Conservation (phyloP, 1,284 basidiomycete species). For the Inonotus hispidus region DNA sequence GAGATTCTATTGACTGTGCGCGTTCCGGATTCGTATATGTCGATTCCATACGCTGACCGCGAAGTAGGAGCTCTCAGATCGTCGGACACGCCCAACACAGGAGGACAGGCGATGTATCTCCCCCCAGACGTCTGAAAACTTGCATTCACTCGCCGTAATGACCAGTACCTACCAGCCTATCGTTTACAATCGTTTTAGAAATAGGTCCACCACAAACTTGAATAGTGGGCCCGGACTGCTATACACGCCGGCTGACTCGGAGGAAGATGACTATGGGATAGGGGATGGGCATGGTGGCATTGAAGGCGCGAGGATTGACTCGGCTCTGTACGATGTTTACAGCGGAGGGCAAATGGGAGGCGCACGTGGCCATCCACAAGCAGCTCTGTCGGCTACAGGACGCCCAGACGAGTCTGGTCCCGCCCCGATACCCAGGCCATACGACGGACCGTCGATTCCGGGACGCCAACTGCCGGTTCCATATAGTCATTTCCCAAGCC, state of each 20-base stretch:
- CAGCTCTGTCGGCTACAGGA: neutral
- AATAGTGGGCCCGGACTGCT: neutral
- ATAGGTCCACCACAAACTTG: conserved; percentile 2
- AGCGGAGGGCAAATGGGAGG: neutral
- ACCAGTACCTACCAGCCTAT: conserved; percentile 47
- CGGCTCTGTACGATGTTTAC: conserved; percentile 16
- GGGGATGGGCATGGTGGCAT: neutral
- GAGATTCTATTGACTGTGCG: conserved; percentile 70
- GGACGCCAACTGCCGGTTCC: conserved; percentile 6
- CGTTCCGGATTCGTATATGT: neutral
- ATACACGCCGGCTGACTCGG: conserved; percentile 9
- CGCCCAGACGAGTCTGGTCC: neutral
- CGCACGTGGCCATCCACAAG: conserved; percentile 1
- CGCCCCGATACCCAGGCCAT: neutral
- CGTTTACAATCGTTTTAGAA: conserved; percentile 26
- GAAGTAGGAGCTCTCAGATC: conserved; percentile 63
- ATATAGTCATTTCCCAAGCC: neutral
- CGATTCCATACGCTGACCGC: neutral
- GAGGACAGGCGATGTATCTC: conserved; percentile 57
- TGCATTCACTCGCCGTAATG: conserved; percentile 50
- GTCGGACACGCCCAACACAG: conserved; percentile 44
- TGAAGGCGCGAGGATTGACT: conserved; percentile 16
- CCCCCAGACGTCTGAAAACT: conserved; percentile 53
- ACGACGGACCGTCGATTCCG: neutral
- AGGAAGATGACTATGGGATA: conserved; percentile 12